Conservation (phyloP, 805 yeast genomes). For the Wickerhamomyces chaumierensis region DNA sequence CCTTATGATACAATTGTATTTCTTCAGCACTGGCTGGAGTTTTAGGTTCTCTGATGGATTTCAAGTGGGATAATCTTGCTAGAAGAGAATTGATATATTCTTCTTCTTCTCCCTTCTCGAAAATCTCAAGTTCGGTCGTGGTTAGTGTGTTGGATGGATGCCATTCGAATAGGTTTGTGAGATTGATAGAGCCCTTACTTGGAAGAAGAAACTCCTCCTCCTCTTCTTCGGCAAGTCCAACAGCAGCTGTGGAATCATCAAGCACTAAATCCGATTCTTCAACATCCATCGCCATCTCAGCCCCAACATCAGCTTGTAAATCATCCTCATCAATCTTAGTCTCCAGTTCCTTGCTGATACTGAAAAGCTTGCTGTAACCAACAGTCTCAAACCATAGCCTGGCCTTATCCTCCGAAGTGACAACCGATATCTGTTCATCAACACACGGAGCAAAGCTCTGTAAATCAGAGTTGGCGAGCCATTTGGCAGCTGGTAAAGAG, state of each 20-base stretch:
- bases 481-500: conserved; percentile 50
- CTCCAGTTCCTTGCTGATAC: conserved; percentile 4
- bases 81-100: conserved; percentile 33
- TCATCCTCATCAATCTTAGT: conserved; percentile 2
- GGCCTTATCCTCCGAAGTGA: conserved; percentile 39
- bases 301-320: conserved; percentile 3
- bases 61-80: conserved; percentile 36
- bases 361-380: conserved; percentile 30
- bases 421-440: conserved; percentile 47
- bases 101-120: conserved; percentile 28
- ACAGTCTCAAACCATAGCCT: conserved; percentile 42
- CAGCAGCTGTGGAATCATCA: too few relatives aligned
- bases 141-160: conserved; percentile 34
- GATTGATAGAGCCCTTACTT: conserved; percentile 1
- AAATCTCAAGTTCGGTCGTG: conserved; percentile 41
- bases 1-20: conserved; percentile 28
- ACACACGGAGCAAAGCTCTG: conserved; percentile 55
- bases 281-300: conserved; percentile 1
- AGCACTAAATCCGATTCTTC: conserved; percentile 4
- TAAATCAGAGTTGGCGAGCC: conserved; percentile 43
- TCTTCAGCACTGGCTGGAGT: conserved; percentile 32
- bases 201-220: not conserved
- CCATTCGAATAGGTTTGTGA: conserved; percentile 34
- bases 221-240: too few relatives aligned
- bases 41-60: conserved; percentile 31